phyloP scores from a whole-genome alignment of 2,329 filamentous ascomycete species.

The Penicillium sp. region DNA sequence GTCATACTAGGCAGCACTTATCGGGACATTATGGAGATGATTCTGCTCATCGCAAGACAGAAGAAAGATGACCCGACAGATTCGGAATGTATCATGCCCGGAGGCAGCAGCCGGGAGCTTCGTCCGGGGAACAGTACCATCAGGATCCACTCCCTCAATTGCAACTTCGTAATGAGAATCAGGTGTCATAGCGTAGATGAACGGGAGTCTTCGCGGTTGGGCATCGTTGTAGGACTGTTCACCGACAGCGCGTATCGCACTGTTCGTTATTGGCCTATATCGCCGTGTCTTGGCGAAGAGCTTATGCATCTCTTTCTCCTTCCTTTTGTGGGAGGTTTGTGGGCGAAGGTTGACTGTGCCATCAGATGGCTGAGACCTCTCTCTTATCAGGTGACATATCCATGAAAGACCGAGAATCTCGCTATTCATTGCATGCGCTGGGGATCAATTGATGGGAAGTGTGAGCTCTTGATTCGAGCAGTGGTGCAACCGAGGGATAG shows the following conservation, averaged over 20 bases:
- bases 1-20: too few species aligned
- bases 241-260: neutral
- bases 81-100: neutral
- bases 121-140: neutral
- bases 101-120: neutral
- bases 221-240: neutral
- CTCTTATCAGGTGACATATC: too few species aligned
- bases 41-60: neutral
- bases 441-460: neutral
- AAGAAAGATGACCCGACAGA: constrained; percentile 10
- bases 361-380: neutral
- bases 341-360: neutral
- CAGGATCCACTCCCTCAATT: constrained; percentile 8
- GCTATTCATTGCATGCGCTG: neutral
- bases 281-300: constrained; percentile 13
- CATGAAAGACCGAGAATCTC: neutral
- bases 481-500: neutral
- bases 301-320: constrained; percentile 13
- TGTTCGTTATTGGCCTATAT: constrained; percentile 13
- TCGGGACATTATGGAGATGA: too few species aligned
- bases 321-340: constrained; percentile 3
- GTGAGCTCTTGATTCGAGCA: too few species aligned
- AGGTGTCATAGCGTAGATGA: neutral
- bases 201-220: neutral
- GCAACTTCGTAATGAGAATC: neutral